Evolutionary conservation across 1,139 yeast species (phyloP), one percentile per base, ranked within the genome.

Genomic region (Diutina scorzettiae): DNA sequence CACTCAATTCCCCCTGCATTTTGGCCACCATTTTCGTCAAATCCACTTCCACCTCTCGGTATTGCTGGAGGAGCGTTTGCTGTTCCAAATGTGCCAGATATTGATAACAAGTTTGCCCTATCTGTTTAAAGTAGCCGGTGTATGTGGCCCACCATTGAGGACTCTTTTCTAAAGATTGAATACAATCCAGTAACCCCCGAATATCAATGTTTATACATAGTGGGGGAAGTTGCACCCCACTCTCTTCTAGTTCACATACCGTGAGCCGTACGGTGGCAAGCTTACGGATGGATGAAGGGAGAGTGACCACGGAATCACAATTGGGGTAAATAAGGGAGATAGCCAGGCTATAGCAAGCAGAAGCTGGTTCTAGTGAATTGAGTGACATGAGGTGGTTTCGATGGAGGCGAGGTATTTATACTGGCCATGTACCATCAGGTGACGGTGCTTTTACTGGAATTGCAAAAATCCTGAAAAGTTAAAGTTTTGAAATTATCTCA

Each of bases 91-190:
- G 37, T 3, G 14, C 17, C 37, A 32, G 37, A 23, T 34, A 34
- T n/a, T 34, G 28, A 14, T 34, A 14, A 8, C 39, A 34, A 7
- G 14, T 17, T 7, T 21, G 28, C 7, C n/a, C 16, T 12, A 34
- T 23, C 12, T 34, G 39, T 21, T 34, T 34, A 14, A 23, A 34
- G 21, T 34, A 34, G 14, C 39, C 25, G 28, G 39, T 34, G 17
- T 34, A 34, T 4, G 39, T 34, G 12, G 28, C 12, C 39, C 39
- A 34, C 39, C 39, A 34, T 14, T 34, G 39, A 21, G 39, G 39
- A n/a, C 39, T 34, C 16, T 23, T 23, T 23, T 34, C 39, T 9
- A 34, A 28, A 3, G 27, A 27, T 20, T 14, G 16, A 14, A 34
- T 34, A 14, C 39, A 34, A 8, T 12, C 6, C n/a, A 12, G 9